phyloP scores from a whole-genome alignment of 495 filamentous ascomycete species.

The Aspergillus kassunensis region DNA sequence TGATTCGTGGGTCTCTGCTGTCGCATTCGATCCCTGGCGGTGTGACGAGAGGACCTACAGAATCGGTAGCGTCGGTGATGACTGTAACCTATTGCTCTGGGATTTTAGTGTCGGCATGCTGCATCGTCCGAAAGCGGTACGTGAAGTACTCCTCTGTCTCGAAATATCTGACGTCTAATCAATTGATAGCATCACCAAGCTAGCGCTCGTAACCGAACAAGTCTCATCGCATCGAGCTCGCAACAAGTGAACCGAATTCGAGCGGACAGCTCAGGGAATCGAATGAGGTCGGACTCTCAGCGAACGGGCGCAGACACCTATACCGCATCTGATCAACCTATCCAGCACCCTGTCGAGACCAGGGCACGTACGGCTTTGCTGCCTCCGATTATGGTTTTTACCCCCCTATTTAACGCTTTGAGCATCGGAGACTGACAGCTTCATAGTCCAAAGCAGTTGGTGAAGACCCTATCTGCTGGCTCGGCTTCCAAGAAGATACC shows the following conservation, averaged over 20 bases:
- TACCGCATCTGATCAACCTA: constrained; percentile 44
- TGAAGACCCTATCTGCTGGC: constrained; percentile 79
- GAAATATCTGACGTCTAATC: background rate
- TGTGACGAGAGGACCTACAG: constrained; percentile 93
- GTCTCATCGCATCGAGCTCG: constrained; percentile 42
- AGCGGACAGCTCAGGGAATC: constrained; percentile 59
- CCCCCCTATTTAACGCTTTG: background rate
- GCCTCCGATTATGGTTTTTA: constrained; percentile 82
- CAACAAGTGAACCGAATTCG: constrained; percentile 68
- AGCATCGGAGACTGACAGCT: constrained; percentile 6
- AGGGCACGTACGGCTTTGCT: constrained; percentile 75
- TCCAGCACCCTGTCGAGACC: constrained; percentile 75
- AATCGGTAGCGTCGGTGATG: constrained; percentile 93
- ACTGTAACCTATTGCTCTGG: constrained; percentile 86
- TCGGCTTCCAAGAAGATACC: constrained; percentile 85
- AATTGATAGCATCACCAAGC: constrained; percentile 40
- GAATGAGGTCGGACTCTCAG: constrained; percentile 62
- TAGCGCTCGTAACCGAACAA: constrained; percentile 35
- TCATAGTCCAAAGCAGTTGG: constrained; percentile 79
- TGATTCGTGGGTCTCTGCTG: constrained; percentile 89
- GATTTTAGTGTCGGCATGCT: constrained; percentile 98
- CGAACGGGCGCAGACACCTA: constrained; percentile 48
- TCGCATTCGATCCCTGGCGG: constrained; percentile 93
- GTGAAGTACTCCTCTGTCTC: constrained; percentile 17
- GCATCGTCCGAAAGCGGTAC: constrained; percentile 77